phyloP scores from a whole-genome alignment of 495 filamentous ascomycete genomes.

The Immersiella caudata region DNA sequence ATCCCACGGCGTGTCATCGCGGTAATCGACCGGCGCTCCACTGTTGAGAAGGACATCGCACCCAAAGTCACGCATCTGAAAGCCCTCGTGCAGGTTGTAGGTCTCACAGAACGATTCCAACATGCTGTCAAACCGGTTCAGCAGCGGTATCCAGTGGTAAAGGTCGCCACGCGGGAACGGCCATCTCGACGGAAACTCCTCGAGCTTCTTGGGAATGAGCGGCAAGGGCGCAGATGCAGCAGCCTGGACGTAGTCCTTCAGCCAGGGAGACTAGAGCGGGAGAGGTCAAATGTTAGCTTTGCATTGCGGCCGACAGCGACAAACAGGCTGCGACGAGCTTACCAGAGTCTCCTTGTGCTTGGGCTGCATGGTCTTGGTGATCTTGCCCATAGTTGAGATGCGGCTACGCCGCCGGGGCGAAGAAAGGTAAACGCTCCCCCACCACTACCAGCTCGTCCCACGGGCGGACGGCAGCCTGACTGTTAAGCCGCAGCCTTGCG shows the following conservation, averaged over 20 bases:
- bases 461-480: slow-evolving; percentile 43
- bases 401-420: slow-evolving; percentile 56
- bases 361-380: slow-evolving; percentile 88
- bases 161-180: slow-evolving; percentile 95
- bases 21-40: slow-evolving; percentile 43
- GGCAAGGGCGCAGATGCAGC: slow-evolving; percentile 70
- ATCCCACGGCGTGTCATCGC: slow-evolving; percentile 44
- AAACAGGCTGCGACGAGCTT: slow-evolving; percentile 45
- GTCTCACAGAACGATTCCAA: slow-evolving; percentile 78
- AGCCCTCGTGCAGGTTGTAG: slow-evolving; percentile 79
- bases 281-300: slow-evolving; percentile 3
- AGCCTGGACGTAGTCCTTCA: slow-evolving; percentile 73
- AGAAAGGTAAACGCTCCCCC: slow-evolving; percentile 48
- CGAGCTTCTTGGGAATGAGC: slow-evolving; percentile 74
- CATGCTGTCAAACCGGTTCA: slow-evolving; percentile 92
- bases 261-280: slow-evolving; percentile 72
- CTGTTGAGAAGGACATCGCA: slow-evolving; percentile 62
- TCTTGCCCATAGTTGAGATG: slow-evolving; percentile 82
- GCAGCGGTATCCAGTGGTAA: slow-evolving; percentile 95
- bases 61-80: slow-evolving; percentile 75
- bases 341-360: slow-evolving; percentile 95
- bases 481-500: slow-evolving; percentile 33
- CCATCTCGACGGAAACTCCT: slow-evolving; percentile 84
- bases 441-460: slow-evolving; percentile 49
- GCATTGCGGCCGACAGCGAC: slow-evolving; percentile 1